These are phyloP conservation scores for Infundibulicybe gibba DNA, from an alignment of 768 basidiomycete genomes.

Conservation along the genomic window DNA sequence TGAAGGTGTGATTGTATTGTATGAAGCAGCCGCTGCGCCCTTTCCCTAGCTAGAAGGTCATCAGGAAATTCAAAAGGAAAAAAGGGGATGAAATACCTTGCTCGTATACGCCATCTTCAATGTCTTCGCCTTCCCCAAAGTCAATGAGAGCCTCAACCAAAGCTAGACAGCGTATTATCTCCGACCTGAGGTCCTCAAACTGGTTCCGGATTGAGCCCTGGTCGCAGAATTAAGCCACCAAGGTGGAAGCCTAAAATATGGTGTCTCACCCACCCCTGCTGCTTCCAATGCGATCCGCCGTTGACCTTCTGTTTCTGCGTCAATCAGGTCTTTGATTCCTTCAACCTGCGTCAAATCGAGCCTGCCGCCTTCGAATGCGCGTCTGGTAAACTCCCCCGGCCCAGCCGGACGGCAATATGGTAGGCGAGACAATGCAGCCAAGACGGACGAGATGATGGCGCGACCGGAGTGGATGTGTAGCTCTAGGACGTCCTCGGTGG, in stretches of 20 bases:
- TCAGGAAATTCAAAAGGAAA: conserved; percentile 1
- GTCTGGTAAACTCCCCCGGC: conserved; percentile 85
- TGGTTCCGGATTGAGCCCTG: conserved; percentile 62
- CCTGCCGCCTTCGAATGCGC: conserved; percentile 77
- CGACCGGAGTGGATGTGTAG: conserved; percentile 86
- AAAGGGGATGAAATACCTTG: conserved; percentile 43
- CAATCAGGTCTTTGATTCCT: conserved; percentile 81
- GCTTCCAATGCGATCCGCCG: conserved; percentile 67
- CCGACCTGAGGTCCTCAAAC: conserved; percentile 60
- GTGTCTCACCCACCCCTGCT: conserved; percentile 52
- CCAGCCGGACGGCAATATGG: conserved; percentile 74
- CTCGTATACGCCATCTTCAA: conserved; percentile 78
- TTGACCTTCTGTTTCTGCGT: conserved; percentile 85
- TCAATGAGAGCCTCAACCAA: conserved; percentile 88
- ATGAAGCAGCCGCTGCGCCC: conserved; percentile 43
- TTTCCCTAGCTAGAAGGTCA: conserved; percentile 42
- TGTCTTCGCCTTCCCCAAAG: conserved; percentile 89
- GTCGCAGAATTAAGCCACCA: conserved; percentile 9
- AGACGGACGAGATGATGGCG: conserved; percentile 70
- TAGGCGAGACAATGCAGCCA: conserved; percentile 57
- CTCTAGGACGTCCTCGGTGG: conserved; percentile 79
- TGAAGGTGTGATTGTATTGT: conserved; percentile 55
- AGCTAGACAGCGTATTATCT: conserved; percentile 72
- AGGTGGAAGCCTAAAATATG: neutral
- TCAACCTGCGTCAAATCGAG: conserved; percentile 89